These are phyloP conservation scores for Corymbia calophylla DNA, from an alignment of 441 rosid species.

Conservation along the genomic window DNA sequence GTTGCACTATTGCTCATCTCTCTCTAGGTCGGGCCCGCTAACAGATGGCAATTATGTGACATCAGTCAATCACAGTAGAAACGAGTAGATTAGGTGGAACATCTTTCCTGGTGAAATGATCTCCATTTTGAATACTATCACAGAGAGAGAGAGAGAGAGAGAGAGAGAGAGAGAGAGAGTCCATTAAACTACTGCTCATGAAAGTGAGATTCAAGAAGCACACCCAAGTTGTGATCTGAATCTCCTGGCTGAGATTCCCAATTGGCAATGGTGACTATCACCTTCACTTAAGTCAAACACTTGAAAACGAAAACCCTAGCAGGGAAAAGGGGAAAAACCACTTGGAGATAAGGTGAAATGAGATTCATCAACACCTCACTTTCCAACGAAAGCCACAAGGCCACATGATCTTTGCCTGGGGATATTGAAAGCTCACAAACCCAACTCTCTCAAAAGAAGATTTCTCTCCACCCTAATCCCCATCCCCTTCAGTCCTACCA, in stretches of 20 bases:
- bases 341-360: background rate
- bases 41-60: background rate
- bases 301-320: slow-evolving; percentile 8
- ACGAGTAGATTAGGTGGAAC: slow-evolving; percentile 21
- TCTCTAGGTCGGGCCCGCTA: background rate
- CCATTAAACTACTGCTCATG: background rate
- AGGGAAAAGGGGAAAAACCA: background rate
- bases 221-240: background rate
- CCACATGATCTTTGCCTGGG: slow-evolving; percentile 68
- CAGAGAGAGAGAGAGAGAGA: background rate
- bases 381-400: slow-evolving; percentile 55
- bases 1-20: background rate
- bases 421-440: slow-evolving; percentile 39
- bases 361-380: slow-evolving; percentile 22
- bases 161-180: background rate
- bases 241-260: background rate
- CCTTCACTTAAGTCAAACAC: background rate
- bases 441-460: slow-evolving; percentile 23
- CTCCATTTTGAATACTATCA: background rate
- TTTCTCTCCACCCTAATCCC: slow-evolving; percentile 12
- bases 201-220: background rate
- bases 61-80: background rate
- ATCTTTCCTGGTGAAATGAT: background rate
- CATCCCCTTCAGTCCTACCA: background rate
- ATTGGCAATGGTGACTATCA: background rate